phyloP scores from a whole-genome alignment of 2,329 filamentous ascomycete species.

The Fusarium anthophilum region DNA sequence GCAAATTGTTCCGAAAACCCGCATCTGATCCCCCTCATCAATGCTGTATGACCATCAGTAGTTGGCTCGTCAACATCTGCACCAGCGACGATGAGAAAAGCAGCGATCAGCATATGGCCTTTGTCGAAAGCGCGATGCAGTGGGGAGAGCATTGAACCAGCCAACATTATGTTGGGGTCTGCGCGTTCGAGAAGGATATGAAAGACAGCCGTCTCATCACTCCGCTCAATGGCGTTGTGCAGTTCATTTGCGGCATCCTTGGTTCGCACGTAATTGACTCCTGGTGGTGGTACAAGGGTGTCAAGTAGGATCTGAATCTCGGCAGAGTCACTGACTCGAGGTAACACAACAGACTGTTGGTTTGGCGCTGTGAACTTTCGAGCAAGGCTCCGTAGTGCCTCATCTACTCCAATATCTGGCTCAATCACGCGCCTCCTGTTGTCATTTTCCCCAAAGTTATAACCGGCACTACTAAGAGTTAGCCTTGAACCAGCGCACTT shows the following conservation, averaged over 20 bases:
- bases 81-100: conserved; percentile 42
- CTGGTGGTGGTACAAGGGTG: conserved; percentile 39
- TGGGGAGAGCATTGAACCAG: conserved; percentile 42
- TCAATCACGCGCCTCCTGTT: conserved; percentile 42
- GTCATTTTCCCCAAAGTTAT: conserved; percentile 35
- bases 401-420: conserved; percentile 39
- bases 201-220: conserved; percentile 40
- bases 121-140: conserved; percentile 42
- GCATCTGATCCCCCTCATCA: conserved; percentile 43
- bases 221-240: conserved; percentile 38
- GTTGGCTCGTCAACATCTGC: conserved; percentile 43
- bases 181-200: conserved; percentile 37
- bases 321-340: conserved; percentile 42
- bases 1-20: conserved; percentile 44
- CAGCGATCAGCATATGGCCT: conserved; percentile 40
- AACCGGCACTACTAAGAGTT: conserved; percentile 26
- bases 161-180: conserved; percentile 40
- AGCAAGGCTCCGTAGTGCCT: conserved; percentile 39
- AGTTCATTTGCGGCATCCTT: conserved; percentile 36
- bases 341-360: conserved; percentile 36
- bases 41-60: conserved; percentile 38
- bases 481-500: not conserved
- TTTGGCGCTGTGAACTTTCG: conserved; percentile 38
- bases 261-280: conserved; percentile 31
- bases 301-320: conserved; percentile 43